A percentile compares a stretch with the other conserved stretches of the same genome.
phyloP scores from a whole-genome alignment of 305 asterid species.

The Ilex paraguariensis region DNA sequence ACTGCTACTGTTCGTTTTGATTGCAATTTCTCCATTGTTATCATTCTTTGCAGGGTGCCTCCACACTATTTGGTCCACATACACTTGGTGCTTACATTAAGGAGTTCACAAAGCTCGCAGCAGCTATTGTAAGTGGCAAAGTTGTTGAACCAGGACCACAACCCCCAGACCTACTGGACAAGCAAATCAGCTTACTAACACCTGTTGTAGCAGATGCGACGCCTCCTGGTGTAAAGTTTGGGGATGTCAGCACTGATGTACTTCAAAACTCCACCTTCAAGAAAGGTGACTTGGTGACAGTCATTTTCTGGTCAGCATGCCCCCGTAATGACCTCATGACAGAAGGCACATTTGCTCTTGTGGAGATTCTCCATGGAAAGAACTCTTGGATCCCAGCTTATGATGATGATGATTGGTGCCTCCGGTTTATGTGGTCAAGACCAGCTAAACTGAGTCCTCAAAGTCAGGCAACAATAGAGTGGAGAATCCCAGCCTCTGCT shows the following conservation, averaged over 20 bases:
- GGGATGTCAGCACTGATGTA: slow-evolving; percentile 64
- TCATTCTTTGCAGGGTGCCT: slow-evolving; percentile 69
- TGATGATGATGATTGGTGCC: slow-evolving; percentile 89
- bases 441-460: slow-evolving; percentile 70
- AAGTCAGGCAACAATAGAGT: slow-evolving; percentile 72
- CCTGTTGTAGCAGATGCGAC: slow-evolving; percentile 78
- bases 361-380: slow-evolving; percentile 63
- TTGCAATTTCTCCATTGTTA: not conserved
- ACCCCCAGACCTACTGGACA: slow-evolving; percentile 77
- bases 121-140: slow-evolving; percentile 49
- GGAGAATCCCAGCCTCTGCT: slow-evolving; percentile 74
- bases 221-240: slow-evolving; percentile 62
- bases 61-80: slow-evolving; percentile 88
- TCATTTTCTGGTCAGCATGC: slow-evolving; percentile 84
- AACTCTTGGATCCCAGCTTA: slow-evolving; percentile 80
- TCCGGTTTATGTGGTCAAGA: slow-evolving; percentile 86
- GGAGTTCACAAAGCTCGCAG: slow-evolving; percentile 75
- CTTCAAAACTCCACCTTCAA: slow-evolving; percentile 66
- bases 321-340: slow-evolving; percentile 97
- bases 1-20: slow-evolving; percentile 1
- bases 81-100: slow-evolving; percentile 89
- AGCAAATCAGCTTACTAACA: slow-evolving; percentile 71
- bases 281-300: slow-evolving; percentile 65
- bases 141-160: slow-evolving; percentile 65
- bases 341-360: slow-evolving; percentile 94